Evolutionary conservation across 768 basidiomycete species (phyloP).

Genomic region (Leucocoprinus leucothites): DNA sequence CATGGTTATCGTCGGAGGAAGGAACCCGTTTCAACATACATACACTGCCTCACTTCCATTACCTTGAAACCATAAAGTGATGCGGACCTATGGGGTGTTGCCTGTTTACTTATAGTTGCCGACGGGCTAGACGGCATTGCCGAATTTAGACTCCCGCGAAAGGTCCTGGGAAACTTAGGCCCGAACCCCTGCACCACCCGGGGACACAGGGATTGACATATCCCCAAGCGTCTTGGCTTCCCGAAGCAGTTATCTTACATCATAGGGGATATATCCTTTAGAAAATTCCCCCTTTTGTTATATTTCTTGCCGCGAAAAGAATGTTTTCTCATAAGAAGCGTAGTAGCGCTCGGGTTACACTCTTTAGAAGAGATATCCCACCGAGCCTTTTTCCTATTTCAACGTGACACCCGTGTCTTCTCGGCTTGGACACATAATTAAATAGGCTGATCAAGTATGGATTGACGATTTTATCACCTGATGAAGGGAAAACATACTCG

Average conservation of each 20-base stretch:
- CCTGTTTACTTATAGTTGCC: not conserved
- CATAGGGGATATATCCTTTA: not conserved
- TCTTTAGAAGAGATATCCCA: too few species aligned
- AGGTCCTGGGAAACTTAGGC: not conserved
- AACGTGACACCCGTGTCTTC: not conserved
- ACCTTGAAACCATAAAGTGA: not conserved
- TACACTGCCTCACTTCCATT: not conserved
- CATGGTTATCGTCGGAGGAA: not conserved
- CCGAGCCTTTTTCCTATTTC: not conserved
- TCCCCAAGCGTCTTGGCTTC: not conserved
- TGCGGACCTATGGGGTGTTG: not conserved
- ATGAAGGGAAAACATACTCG: not conserved
- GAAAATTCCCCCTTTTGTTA: not conserved
- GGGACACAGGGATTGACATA: conserved; percentile 11
- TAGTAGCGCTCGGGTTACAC: too few species aligned
- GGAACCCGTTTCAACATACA: not conserved
- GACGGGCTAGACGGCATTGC: conserved; percentile 10
- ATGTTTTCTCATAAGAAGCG: not conserved
- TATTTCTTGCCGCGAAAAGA: not conserved
- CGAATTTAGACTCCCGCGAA: not conserved
- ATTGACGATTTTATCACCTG: conserved; percentile 1
- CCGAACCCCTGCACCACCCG: not conserved
- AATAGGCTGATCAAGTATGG: not conserved
- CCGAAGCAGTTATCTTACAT: not conserved
- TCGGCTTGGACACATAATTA: conserved; percentile 1